Evolutionary conservation across 2,329 filamentous ascomycete species (phyloP).

Genomic region (Penicillium sp.): DNA sequence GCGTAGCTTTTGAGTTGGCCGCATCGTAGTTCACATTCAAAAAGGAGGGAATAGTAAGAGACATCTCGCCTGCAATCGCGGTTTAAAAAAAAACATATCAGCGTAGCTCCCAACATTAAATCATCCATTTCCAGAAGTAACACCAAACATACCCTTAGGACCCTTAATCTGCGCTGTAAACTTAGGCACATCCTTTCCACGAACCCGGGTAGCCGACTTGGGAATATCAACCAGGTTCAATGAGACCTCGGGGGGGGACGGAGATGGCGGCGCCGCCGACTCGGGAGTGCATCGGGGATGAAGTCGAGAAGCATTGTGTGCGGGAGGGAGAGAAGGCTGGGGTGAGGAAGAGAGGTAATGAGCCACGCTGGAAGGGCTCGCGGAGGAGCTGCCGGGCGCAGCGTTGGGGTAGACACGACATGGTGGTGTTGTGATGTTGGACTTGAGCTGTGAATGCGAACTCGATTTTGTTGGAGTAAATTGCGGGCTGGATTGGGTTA

Average conservation of each 20-base stretch:
- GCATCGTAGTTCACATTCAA: conserved; percentile 71
- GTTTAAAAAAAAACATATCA: conserved; percentile 11
- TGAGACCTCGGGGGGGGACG: conserved; percentile 78
- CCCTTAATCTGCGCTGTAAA: conserved; percentile 74
- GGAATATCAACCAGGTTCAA: conserved; percentile 69
- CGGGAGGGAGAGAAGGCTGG: conserved; percentile 64
- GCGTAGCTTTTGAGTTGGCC: conserved; percentile 63
- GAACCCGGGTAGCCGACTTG: conserved; percentile 60
- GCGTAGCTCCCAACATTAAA: background rate
- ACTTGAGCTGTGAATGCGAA: conserved; percentile 28
- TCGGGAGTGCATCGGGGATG: conserved; percentile 71
- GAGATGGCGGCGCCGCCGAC: conserved; percentile 81
- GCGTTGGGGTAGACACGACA: conserved; percentile 68
- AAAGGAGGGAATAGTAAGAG: conserved; percentile 77
- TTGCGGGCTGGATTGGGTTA: conserved; percentile 15
- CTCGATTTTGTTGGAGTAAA: conserved; percentile 40
- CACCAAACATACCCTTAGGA: conserved; percentile 66
- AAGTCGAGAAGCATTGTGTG: conserved; percentile 70
- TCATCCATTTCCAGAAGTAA: background rate
- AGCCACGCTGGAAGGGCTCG: conserved; percentile 52
- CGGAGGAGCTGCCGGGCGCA: conserved; percentile 61
- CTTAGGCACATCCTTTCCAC: conserved; percentile 64
- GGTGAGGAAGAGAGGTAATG: conserved; percentile 72
- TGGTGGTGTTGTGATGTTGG: conserved; percentile 42
- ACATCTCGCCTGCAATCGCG: conserved; percentile 65